phyloP scores from a whole-genome alignment of 1,284 basidiomycete species.

The Laetiporus sulphureus region DNA sequence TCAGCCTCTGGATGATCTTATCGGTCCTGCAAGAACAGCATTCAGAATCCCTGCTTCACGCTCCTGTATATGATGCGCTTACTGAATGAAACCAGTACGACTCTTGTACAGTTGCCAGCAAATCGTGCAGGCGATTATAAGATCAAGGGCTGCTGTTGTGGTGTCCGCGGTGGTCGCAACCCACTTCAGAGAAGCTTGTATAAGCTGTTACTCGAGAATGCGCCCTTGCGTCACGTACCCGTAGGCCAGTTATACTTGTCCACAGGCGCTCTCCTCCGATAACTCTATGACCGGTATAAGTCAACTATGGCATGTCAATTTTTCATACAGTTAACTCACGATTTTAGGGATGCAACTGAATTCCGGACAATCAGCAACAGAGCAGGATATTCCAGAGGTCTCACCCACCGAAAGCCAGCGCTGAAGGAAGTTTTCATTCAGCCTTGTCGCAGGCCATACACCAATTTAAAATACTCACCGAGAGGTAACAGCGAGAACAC shows the following conservation, averaged over 20 bases:
- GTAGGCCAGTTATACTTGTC: neutral
- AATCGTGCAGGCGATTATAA: neutral
- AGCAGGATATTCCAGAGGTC: no score
- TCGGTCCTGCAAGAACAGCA: neutral
- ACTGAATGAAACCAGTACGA: constrained; percentile 1
- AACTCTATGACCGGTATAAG: no score
- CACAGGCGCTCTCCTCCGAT: no score
- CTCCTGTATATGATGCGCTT: no score
- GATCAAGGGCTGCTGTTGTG: neutral
- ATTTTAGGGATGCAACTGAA: no score
- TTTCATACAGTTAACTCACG: no score
- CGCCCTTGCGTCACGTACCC: neutral
- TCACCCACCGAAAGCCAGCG: no score
- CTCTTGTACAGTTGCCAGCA: neutral
- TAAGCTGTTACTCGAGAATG: neutral
- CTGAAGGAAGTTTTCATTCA: no score
- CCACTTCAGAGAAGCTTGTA: neutral
- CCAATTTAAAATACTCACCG: no score
- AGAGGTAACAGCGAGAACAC: neutral
- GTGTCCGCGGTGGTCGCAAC: neutral
- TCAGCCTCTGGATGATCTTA: neutral
- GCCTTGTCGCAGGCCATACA: no score
- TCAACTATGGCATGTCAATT: no score
- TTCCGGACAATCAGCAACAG: no score
- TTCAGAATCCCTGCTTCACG: neutral